phyloP scores from a whole-genome alignment of 768 basidiomycete species.

The Suillus variegatus region DNA sequence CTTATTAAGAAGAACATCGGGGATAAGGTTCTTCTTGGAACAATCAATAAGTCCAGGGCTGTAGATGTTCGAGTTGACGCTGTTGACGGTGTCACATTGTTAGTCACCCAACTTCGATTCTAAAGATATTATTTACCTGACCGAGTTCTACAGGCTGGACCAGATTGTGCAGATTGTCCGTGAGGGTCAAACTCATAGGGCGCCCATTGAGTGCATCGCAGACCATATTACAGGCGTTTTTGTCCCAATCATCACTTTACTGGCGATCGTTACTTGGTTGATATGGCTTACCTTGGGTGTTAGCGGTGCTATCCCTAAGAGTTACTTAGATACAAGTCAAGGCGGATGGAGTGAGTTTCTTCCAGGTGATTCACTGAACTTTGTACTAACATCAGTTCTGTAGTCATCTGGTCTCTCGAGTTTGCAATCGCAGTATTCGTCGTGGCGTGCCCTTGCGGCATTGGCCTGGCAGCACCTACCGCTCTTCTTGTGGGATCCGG shows the following conservation, averaged over 20 bases:
- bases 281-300: conserved; percentile 71
- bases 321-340: conserved; percentile 54
- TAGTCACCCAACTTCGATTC: conserved; percentile 18
- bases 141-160: conserved; percentile 54
- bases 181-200: conserved; percentile 70
- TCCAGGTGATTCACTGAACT: neutral
- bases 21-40: conserved; percentile 74
- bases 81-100: conserved; percentile 73
- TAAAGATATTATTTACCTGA: neutral
- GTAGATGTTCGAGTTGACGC: conserved; percentile 64
- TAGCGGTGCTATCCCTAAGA: conserved; percentile 52
- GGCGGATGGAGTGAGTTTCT: conserved; percentile 65
- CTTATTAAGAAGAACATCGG: conserved; percentile 59
- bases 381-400: conserved; percentile 3
- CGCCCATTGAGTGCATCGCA: conserved; percentile 78
- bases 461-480: conserved; percentile 84
- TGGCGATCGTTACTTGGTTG: conserved; percentile 71
- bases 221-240: conserved; percentile 77
- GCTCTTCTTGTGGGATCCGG: conserved; percentile 84
- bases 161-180: conserved; percentile 75
- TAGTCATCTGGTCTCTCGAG: conserved; percentile 75
- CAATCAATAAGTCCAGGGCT: conserved; percentile 64
- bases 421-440: conserved; percentile 85
- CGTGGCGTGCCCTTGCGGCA: conserved; percentile 85
- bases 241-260: conserved; percentile 73